Percentiles rank a stretch among this genome's conserved stretches.
Evolutionary conservation across 176 grass and related monocot species (phyloP).

Genomic region (Juncus effusus): DNA sequence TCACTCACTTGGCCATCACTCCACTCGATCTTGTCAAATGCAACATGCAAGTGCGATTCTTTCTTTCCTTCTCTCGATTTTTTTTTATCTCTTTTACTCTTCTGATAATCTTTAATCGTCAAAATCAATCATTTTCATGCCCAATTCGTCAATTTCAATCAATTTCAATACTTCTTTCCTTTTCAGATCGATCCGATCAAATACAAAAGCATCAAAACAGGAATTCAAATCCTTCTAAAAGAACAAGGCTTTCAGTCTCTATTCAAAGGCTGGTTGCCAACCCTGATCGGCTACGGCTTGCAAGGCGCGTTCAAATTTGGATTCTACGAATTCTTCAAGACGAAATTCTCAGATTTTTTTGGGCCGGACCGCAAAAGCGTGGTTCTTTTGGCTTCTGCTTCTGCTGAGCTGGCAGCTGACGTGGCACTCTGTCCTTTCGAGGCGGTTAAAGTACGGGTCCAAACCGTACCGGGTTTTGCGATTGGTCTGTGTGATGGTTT

Average conservation of each 20-base stretch:
- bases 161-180: background rate
- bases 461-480: conserved; percentile 72
- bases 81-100: background rate
- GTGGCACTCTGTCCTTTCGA: conserved; percentile 89
- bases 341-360: conserved; percentile 56
- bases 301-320: conserved; percentile 91
- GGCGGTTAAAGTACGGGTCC: conserved; percentile 79
- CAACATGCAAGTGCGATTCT: conserved; percentile 51
- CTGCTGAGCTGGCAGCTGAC: conserved; percentile 74
- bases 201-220: conserved; percentile 56
- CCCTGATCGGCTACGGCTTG: conserved; percentile 71
- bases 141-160: conserved; percentile 16
- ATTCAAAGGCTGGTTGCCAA: conserved; percentile 87
- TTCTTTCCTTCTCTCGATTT: conserved; percentile 12
- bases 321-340: conserved; percentile 94
- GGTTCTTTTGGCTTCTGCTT: conserved; percentile 71
- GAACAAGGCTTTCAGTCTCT: conserved; percentile 73
- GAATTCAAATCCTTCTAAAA: conserved; percentile 50
- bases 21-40: conserved; percentile 68
- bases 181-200: conserved; percentile 75
- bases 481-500: conserved; percentile 60
- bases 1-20: conserved; percentile 57
- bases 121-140: background rate
- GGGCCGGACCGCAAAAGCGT: conserved; percentile 49
- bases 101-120: background rate